A percentile compares a stretch with the other conserved stretches of the same genome.
These are phyloP conservation scores for Kluyveromyces siamensis DNA, from an alignment of 805 yeast genomes.

Conservation along the genomic window DNA sequence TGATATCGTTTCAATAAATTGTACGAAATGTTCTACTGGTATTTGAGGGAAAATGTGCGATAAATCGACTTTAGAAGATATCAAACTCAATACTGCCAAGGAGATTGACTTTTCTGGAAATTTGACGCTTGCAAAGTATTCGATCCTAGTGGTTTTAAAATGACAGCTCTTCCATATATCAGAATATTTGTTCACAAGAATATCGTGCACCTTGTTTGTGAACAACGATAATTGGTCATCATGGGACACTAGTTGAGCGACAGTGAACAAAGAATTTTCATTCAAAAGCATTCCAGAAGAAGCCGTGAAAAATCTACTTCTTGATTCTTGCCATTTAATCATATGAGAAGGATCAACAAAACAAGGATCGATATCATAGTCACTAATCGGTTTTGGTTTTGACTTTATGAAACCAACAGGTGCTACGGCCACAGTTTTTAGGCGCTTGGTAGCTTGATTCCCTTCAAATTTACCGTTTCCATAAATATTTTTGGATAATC, in stretches of 20 bases:
- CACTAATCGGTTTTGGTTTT: neutral
- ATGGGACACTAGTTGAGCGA: slow-evolving; percentile 14
- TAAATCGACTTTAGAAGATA: neutral
- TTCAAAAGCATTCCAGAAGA: neutral
- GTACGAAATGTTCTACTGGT: neutral
- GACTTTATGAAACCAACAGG: neutral
- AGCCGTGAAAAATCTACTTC: neutral
- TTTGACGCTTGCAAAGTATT: neutral
- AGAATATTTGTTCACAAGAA: slow-evolving; percentile 9
- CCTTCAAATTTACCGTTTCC: neutral
- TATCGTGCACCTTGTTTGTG: slow-evolving; percentile 8
- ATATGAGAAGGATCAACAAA: neutral
- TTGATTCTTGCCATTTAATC: neutral
- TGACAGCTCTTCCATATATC: slow-evolving; percentile 9
- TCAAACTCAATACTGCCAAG: neutral
- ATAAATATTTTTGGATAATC: slow-evolving; percentile 1
- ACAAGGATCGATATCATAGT: neutral
- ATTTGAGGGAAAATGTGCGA: neutral
- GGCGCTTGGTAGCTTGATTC: neutral
- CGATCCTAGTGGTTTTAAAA: neutral
- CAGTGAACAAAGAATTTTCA: slow-evolving; percentile 15
- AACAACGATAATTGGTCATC: slow-evolving; percentile 19
- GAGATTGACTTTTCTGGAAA: neutral
- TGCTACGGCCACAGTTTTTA: neutral
- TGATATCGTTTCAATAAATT: neutral